Evolutionary conservation across 164 flowering plant genomes (phyloP).

Genomic region (Tetracentron sinense): DNA sequence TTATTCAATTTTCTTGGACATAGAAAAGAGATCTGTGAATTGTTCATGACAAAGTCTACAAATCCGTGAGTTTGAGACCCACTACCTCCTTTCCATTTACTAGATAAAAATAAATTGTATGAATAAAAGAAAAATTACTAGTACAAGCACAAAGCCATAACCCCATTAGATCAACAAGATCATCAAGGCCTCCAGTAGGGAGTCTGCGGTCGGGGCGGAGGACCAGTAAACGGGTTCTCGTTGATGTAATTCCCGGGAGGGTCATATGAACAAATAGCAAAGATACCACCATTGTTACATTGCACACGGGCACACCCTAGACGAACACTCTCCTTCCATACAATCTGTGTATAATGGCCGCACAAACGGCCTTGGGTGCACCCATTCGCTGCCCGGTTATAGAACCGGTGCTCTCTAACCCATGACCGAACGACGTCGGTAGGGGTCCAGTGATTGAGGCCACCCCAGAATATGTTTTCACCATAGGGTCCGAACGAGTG

Average conservation of each 20-base stretch:
- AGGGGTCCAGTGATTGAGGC: slow-evolving; percentile 19
- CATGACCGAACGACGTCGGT: slow-evolving; percentile 30
- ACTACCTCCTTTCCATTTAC: too few relatives aligned
- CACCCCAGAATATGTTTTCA: slow-evolving; percentile 51
- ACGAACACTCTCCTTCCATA: slow-evolving; percentile 33
- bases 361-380: slow-evolving; percentile 34
- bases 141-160: too few relatives aligned
- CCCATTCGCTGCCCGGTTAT: neutral
- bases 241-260: slow-evolving; percentile 35
- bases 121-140: too few relatives aligned
- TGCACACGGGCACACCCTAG: slow-evolving; percentile 41
- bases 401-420: slow-evolving; percentile 25
- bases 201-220: too few relatives aligned
- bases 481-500: slow-evolving; percentile 39
- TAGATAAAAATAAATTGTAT: too few relatives aligned
- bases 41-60: too few relatives aligned
- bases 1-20: too few relatives aligned
- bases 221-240: slow-evolving; percentile 28
- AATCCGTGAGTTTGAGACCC: too few relatives aligned
- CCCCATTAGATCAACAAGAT: too few relatives aligned
- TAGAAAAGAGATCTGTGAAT: too few relatives aligned
- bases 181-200: too few relatives aligned
- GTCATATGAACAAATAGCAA: slow-evolving; percentile 30
- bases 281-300: slow-evolving; percentile 23
- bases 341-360: slow-evolving; percentile 59